Base-by-base conservation (phyloP, 2,329 filamentous ascomycete species). In the Sclerotinia borealis region DNA sequence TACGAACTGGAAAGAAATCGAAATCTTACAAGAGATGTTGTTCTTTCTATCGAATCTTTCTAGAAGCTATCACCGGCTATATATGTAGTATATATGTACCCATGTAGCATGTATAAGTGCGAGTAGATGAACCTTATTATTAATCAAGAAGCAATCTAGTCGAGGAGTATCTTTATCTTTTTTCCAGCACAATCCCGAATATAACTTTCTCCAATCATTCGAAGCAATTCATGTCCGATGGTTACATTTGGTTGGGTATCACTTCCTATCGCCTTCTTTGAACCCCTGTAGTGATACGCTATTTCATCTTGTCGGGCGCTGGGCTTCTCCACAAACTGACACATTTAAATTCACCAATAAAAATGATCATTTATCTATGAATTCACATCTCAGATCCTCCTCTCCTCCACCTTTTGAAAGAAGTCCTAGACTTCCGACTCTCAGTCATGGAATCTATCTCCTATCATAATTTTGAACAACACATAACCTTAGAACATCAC, bases 281-380 rank as follows among this genome's bases (percentile, higher is more conserved):
- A 19, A 47, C 39, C 54, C 54, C 54, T 58, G 54, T 58, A 58
- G 39, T 31, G 27, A 58, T 45, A 58, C 39, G 39, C 27, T 56
- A 27, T 34, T 39, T 37, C 7, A 39, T 34, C 37, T 29, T 56
- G 39, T 45, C 54, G 39, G 29, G 54, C 39, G 56, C 34, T 47
- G 36, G 41, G 22, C 39, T 47, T 62, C 50, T 62, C 59, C 37
- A 62, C 59, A 56, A 34, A 62, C 50, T 62, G 59, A 62, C 59
- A 62, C 59, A 47, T 29, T 45, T 7, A 29, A 29, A 52, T 25
- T 47, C 58, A 61, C 58, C 47, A 61, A 61, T 61, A 22, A 52
- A 29, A 49, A 52, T 34, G n/a, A 52, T 37, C 22, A 54, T 61
- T 13, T 41, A 43, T 54, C 48, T 54, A 37, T 34, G 19, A 39